phyloP scores from a whole-genome alignment of 768 basidiomycete species.

The Termitomyces sp. region DNA sequence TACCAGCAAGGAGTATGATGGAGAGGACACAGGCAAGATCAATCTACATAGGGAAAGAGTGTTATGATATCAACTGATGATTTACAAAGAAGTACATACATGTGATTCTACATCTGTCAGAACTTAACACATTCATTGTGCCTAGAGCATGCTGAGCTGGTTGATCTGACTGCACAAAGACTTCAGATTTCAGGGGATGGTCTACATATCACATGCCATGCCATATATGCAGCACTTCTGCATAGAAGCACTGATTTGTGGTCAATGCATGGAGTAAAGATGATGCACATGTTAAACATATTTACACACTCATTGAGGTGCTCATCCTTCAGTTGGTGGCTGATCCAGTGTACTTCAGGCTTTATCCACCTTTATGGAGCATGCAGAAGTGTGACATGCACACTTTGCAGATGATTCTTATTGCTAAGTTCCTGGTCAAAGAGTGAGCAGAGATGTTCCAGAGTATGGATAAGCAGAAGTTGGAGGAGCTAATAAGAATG shows the following conservation, averaged over 20 bases:
- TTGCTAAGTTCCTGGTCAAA: conserved; percentile 64
- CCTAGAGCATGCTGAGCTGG: conserved; percentile 64
- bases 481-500: too few relatives aligned
- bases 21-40: conserved; percentile 55
- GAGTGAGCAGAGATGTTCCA: conserved; percentile 71
- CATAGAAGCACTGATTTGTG: conserved; percentile 73
- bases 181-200: too few relatives aligned
- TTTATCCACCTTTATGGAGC: conserved; percentile 65
- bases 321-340: conserved; percentile 50
- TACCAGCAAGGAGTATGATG: conserved; percentile 55
- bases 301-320: conserved; percentile 63
- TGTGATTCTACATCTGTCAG: conserved; percentile 65
- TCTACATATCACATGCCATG: conserved; percentile 59
- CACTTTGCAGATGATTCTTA: conserved; percentile 59
- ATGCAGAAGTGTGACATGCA: conserved; percentile 50
- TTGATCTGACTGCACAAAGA: conserved; percentile 86
- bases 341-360: conserved; percentile 35
- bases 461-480: too few relatives aligned
- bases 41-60: conserved; percentile 62
- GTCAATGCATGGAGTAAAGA: conserved; percentile 78
- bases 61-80: conserved; percentile 65
- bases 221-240: conserved; percentile 68
- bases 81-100: conserved; percentile 67
- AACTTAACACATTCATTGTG: conserved; percentile 72
- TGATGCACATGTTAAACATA: conserved; percentile 44